Percentiles rank a stretch among this genome's conserved stretches.
phyloP scores from a whole-genome alignment of 257 asterid species.

The Capsicum chinense region DNA sequence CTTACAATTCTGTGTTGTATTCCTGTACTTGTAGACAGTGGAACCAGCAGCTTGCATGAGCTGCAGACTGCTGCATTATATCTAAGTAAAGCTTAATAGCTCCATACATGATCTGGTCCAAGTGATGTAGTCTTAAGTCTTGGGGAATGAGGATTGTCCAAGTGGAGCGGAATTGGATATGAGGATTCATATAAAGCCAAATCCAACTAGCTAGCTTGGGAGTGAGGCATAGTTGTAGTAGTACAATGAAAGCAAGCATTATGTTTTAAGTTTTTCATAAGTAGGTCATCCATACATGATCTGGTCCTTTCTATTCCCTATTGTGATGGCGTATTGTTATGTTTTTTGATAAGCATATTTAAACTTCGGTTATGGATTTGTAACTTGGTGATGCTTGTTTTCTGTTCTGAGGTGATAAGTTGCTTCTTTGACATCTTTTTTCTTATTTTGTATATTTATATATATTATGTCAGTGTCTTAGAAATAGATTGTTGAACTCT shows the following conservation, averaged over 20 bases:
- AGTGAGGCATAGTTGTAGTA: not conserved
- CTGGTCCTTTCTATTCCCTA: conserved; percentile 6
- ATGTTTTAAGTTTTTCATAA: not conserved
- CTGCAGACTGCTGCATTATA: not conserved
- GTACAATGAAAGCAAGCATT: not conserved
- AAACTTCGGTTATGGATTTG: conserved; percentile 12
- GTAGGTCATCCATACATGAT: conserved; percentile 1
- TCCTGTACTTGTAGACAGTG: not conserved
- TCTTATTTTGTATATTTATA: not conserved
- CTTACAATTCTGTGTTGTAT: not conserved
- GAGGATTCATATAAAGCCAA: not conserved
- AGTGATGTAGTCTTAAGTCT: too few species aligned
- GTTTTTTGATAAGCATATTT: not conserved
- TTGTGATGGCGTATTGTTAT: not conserved
- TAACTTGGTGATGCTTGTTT: conserved; percentile 21
- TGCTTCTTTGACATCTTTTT: not conserved
- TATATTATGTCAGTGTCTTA: conserved; percentile 4
- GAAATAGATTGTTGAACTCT: conserved; percentile 22
- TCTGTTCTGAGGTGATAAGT: not conserved
- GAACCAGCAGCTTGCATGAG: not conserved
- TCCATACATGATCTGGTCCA: not conserved
- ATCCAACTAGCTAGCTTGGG: not conserved
- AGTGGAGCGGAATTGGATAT: not conserved
- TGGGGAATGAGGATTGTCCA: too few species aligned
- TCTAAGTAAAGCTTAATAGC: not conserved